Conservation (phyloP, 345 rosid species). For the Citrus maxima region DNA sequence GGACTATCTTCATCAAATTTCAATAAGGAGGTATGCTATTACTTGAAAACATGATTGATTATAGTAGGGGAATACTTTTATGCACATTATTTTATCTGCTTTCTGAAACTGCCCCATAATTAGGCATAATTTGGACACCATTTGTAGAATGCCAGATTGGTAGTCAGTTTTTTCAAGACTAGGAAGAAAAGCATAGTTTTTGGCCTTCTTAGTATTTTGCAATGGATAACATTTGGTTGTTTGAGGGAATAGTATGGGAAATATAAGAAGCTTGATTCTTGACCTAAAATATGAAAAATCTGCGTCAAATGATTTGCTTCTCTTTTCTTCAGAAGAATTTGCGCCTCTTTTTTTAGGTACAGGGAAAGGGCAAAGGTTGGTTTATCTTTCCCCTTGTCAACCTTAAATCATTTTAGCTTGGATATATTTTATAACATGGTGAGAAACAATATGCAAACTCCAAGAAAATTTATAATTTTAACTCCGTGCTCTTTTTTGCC, state of each 20-base stretch:
- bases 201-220: background rate
- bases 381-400: background rate
- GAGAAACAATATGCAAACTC: background rate
- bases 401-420: background rate
- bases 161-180: background rate
- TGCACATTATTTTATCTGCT: background rate
- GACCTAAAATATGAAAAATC: background rate
- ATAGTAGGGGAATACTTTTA: background rate
- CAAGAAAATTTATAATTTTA: background rate
- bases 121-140: background rate
- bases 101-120: constrained; percentile 1
- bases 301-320: background rate
- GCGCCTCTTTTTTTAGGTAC: background rate
- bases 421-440: background rate
- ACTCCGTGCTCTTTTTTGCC: too few relatives aligned
- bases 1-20: constrained; percentile 90
- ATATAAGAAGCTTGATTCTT: background rate
- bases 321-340: background rate
- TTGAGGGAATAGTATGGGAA: background rate
- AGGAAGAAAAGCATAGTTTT: background rate
- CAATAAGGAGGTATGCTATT: constrained; percentile 58
- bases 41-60: background rate
- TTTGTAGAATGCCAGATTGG: background rate
- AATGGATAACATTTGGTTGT: background rate
- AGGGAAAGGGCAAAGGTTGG: background rate